phyloP scores from a whole-genome alignment of 2,329 filamentous ascomycete species.

The Claviceps citrina region DNA sequence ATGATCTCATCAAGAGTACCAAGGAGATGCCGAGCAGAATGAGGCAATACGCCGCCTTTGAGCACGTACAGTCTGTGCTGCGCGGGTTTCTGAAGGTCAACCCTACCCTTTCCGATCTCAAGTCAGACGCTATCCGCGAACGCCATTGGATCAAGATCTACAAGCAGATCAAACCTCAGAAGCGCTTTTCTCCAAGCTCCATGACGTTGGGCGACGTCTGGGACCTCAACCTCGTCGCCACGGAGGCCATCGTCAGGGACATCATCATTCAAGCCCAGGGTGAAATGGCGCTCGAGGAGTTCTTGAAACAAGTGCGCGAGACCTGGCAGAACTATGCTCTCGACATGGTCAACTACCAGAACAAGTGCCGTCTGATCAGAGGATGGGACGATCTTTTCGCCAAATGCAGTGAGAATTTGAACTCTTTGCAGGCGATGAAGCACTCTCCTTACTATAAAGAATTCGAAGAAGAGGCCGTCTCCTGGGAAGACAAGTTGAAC shows the following conservation, averaged over 20 bases:
- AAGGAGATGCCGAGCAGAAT: slow-evolving; percentile 99
- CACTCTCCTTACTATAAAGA: slow-evolving; percentile 99
- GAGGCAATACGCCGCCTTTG: slow-evolving; percentile 98
- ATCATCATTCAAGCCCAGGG: slow-evolving; percentile 93
- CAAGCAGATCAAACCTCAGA: slow-evolving; percentile 83
- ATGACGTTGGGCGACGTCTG: slow-evolving; percentile 98
- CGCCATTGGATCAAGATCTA: slow-evolving; percentile 97
- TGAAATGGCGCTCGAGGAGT: slow-evolving; percentile 96
- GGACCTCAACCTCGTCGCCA: slow-evolving; percentile 83
- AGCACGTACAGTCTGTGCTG: slow-evolving; percentile 86
- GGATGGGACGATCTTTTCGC: slow-evolving; percentile 97
- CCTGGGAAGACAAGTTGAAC: slow-evolving; percentile 97
- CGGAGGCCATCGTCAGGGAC: slow-evolving; percentile 74
- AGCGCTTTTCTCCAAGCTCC: slow-evolving; percentile 83
- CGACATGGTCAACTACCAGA: slow-evolving; percentile 93
- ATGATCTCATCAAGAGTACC: slow-evolving; percentile 89
- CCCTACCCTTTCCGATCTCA: slow-evolving; percentile 70
- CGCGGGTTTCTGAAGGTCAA: slow-evolving; percentile 86
- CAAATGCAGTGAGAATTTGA: slow-evolving; percentile 95
- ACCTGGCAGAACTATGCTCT: slow-evolving; percentile 92
- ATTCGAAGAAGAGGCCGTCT: slow-evolving; percentile 91
- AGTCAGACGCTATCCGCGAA: slow-evolving; percentile 91
- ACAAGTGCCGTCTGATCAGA: slow-evolving; percentile 90
- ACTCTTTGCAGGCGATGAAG: slow-evolving; percentile 95
- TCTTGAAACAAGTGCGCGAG: slow-evolving; percentile 88